Conservation (phyloP, 2,329 filamentous ascomycete genomes). For the Helminthosporium solani region DNA sequence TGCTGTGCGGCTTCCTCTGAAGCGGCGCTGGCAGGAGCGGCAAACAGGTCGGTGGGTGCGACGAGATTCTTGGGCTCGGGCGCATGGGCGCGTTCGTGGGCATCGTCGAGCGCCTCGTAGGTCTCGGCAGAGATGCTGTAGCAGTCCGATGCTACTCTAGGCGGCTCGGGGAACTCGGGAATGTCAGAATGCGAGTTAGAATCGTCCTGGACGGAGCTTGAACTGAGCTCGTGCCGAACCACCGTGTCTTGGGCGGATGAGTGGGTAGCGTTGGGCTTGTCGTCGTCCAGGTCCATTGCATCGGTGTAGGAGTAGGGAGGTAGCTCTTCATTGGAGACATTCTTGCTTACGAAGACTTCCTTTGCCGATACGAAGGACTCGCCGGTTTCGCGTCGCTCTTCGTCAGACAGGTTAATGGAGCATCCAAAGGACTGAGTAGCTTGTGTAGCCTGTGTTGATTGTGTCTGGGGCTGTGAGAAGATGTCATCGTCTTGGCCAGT, state of each 20-base stretch:
- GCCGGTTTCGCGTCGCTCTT: conserved; percentile 37
- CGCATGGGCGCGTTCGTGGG: conserved; percentile 19
- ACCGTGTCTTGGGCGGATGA: conserved; percentile 28
- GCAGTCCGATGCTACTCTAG: conserved; percentile 26
- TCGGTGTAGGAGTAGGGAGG: conserved; percentile 21
- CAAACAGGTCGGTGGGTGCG: conserved; percentile 17
- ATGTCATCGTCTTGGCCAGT: conserved; percentile 30
- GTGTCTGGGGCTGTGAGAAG: conserved; percentile 34
- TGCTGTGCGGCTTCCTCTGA: conserved; percentile 24
- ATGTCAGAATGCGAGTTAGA: conserved; percentile 20
- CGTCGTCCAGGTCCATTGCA: conserved; percentile 37
- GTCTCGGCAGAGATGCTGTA: conserved; percentile 37
- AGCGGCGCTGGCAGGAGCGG: conserved; percentile 23
- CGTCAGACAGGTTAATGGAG: conserved; percentile 22
- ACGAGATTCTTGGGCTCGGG: conserved; percentile 27
- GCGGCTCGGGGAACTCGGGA: conserved; percentile 22
- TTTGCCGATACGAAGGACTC: conserved; percentile 53
- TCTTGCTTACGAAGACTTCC: conserved; percentile 42
- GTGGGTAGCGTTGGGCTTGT: conserved; percentile 21
- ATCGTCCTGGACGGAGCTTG: conserved; percentile 13
- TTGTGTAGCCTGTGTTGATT: conserved; percentile 38
- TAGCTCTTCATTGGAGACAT: conserved; percentile 28
- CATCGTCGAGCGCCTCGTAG: conserved; percentile 33
- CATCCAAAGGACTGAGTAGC: conserved; percentile 29
- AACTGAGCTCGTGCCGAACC: conserved; percentile 25